Percentiles rank a stretch among this genome's conserved stretches.
These are phyloP conservation scores for Pestalotiopsis sp. DNA, from an alignment of 2,329 filamentous ascomycete genomes.

Conservation along the genomic window DNA sequence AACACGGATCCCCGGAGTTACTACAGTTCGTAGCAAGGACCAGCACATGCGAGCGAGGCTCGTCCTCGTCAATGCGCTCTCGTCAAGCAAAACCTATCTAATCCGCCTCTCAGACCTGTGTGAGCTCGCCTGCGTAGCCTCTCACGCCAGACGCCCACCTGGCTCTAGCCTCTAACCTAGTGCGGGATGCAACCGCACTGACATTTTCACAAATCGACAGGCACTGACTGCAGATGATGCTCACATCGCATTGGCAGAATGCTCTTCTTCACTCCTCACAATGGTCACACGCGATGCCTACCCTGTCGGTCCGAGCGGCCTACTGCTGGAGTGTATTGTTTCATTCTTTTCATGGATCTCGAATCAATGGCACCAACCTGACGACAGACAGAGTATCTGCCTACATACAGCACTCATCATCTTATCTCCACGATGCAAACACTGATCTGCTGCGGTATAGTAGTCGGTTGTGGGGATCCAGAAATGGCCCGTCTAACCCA, in stretches of 20 bases:
- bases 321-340: neutral
- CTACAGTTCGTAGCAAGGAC: neutral
- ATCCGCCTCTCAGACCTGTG: neutral
- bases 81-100: neutral
- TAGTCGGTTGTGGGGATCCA: neutral
- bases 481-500: neutral
- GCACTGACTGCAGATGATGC: neutral
- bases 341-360: neutral
- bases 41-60: neutral
- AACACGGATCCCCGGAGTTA: neutral
- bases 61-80: neutral
- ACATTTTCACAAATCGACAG: neutral
- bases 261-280: neutral
- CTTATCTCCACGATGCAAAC: no score
- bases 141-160: neutral
- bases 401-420: no score
- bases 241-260: slow-evolving; percentile 2
- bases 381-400: neutral
- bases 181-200: slow-evolving; percentile 10
- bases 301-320: neutral
- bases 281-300: neutral
- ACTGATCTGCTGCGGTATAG: neutral
- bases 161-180: slow-evolving; percentile 3
- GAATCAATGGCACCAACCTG: neutral
- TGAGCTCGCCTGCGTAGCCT: neutral